phyloP scores from a whole-genome alignment of 192 early-diverging fungal genomes.

The Gigaspora rosea region DNA sequence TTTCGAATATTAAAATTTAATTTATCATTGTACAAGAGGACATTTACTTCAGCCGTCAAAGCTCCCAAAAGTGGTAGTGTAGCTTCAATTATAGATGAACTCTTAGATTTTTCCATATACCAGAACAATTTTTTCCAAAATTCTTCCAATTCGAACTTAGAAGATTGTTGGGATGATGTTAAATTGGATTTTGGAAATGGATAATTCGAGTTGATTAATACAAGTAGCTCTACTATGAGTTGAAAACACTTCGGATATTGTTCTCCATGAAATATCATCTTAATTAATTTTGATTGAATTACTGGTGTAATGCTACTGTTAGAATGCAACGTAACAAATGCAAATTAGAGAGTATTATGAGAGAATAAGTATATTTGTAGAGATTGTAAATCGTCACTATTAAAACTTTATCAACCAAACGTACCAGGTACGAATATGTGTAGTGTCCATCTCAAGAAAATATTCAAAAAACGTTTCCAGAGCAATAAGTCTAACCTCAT shows the following conservation, averaged over 20 bases:
- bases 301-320: neutral
- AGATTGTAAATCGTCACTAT: neutral
- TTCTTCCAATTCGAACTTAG: conserved; percentile 3
- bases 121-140: conserved; percentile 22
- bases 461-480: neutral
- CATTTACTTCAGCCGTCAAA: conserved; percentile 7
- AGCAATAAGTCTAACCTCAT: neutral
- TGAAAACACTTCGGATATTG: neutral
- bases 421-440: no score
- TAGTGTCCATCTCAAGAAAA: neutral
- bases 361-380: no score
- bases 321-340: neutral
- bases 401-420: neutral
- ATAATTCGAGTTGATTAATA: neutral
- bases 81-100: neutral
- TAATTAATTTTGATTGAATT: conserved; percentile 16
- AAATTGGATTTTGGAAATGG: conserved; percentile 12
- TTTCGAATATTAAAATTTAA: no score
- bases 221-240: neutral
- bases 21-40: neutral
- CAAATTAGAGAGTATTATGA: no score
- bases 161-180: neutral
- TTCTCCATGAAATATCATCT: conserved; percentile 26
- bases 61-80: conserved; percentile 15
- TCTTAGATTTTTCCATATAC: conserved; percentile 9